phyloP scores from a whole-genome alignment of 768 basidiomycete species.

The Mycena belliarum region DNA sequence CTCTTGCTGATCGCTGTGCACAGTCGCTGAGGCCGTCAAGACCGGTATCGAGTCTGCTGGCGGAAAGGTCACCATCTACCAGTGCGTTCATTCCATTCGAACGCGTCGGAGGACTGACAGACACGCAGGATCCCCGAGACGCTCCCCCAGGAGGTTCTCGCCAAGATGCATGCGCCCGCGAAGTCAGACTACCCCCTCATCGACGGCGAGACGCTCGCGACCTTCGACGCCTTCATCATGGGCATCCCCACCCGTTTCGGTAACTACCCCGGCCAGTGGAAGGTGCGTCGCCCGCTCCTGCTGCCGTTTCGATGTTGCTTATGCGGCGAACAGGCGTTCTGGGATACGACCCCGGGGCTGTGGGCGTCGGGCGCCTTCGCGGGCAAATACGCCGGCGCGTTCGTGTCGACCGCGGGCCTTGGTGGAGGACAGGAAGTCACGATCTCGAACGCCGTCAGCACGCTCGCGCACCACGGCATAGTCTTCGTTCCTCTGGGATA shows the following conservation, averaged over 20 bases:
- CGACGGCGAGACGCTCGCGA: constrained; percentile 47
- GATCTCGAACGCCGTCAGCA: constrained; percentile 50
- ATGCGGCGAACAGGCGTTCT: constrained; percentile 53
- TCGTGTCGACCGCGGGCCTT: constrained; percentile 70
- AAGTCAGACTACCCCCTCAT: constrained; percentile 75
- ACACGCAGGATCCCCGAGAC: constrained; percentile 72
- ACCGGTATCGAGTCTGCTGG: constrained; percentile 49
- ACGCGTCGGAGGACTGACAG: neutral
- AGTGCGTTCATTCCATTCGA: constrained; percentile 41
- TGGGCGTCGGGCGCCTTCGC: constrained; percentile 61
- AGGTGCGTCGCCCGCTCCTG: constrained; percentile 31
- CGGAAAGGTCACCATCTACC: constrained; percentile 52
- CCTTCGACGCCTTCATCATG: constrained; percentile 71
- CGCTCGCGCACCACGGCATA: constrained; percentile 73
- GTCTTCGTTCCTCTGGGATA: constrained; percentile 76
- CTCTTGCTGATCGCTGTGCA: constrained; percentile 3
- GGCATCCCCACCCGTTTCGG: constrained; percentile 77
- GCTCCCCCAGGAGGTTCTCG: constrained; percentile 64
- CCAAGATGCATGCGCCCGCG: constrained; percentile 68
- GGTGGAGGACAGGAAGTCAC: constrained; percentile 84
- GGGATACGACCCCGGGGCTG: constrained; percentile 71
- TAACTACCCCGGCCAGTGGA: constrained; percentile 73
- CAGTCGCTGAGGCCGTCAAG: constrained; percentile 64
- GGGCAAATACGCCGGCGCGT: constrained; percentile 77
- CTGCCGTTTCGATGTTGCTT: neutral